Base-by-base conservation (phyloP, 2,329 filamentous ascomycete species). In the Alternaria postmessia region DNA sequence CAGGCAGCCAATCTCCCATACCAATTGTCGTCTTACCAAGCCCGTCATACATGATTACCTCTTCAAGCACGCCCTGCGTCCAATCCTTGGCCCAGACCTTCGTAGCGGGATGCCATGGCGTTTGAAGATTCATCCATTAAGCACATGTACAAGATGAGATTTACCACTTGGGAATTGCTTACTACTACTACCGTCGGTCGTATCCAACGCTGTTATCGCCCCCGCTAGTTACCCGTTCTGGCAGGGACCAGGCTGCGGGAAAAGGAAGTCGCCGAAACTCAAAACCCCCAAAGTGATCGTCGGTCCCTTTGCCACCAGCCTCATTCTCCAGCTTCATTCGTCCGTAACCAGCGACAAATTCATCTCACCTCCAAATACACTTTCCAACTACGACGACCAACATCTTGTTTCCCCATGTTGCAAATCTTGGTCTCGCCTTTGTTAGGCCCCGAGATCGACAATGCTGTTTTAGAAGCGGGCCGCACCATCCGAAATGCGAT, bases 41-140 rank as follows among this genome's bases (percentile, higher is more conserved):
- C 36, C 48, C n/a, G 30, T 61, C 51, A 48, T 59, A 54, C 47
- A 58, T 32, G 44, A 39, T n/a, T 62, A 43, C 62, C 63, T 59
- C 51, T 57, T 66, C 43, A 44, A 61, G 68, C 64, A 54, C 14
- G 32, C 60, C 32, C 46, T 69, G 66, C 71, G 73, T 65, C 51
- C 44, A 41, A 53, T 44, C 61, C 65, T 65, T 62, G 54, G 61
- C 63, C 61, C 53, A 47, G 54, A 58, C 63, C 44, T 36, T 26
- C 24, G 63, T 41, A 43, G 44, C 54, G 41, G 41, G 16, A 30
- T 47, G 34, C 12, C 24, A 65, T 57, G 46, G 57, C 64, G 51
- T 54, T 59, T 64, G 32, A 60, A 49, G 54, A 38, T 26, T 54
- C 39, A 48, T 46, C 39, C 43, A 41, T 43, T 24, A 52, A 44